A percentile compares a stretch with the other conserved stretches of the same genome.
Conservation (phyloP, 2,329 filamentous ascomycete genomes). For the Neonectria punicea region DNA sequence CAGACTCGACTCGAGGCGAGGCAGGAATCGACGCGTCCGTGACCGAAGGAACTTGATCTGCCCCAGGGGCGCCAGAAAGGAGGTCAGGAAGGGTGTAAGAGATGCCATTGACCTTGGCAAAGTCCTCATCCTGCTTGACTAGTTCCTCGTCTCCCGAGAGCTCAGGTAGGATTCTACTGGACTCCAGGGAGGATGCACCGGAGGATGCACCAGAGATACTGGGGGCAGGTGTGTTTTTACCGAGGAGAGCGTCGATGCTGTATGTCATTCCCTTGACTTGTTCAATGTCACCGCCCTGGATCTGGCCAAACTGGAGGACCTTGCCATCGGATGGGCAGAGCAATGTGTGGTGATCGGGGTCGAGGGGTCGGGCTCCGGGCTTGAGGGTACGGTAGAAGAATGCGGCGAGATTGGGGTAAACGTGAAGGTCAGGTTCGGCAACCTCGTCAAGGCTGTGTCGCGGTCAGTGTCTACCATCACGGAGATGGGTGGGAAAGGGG, state of each 20-base stretch:
- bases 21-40: conserved; percentile 77
- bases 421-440: conserved; percentile 85
- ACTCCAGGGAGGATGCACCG: conserved; percentile 35
- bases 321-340: conserved; percentile 91
- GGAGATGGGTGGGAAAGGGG: neutral
- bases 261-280: conserved; percentile 99
- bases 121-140: conserved; percentile 87
- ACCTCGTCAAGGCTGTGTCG: conserved; percentile 80
- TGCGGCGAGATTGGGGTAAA: conserved; percentile 90
- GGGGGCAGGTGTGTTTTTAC: conserved; percentile 68
- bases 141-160: conserved; percentile 68
- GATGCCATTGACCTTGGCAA: conserved; percentile 93
- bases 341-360: conserved; percentile 81
- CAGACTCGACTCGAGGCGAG: conserved; percentile 78
- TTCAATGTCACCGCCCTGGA: conserved; percentile 93
- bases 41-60: conserved; percentile 58
- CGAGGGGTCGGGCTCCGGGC: conserved; percentile 85
- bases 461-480: conserved; percentile 37
- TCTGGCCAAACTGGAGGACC: conserved; percentile 90
- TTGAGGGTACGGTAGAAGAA: conserved; percentile 98
- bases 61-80: conserved; percentile 74
- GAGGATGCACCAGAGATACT: conserved; percentile 59
- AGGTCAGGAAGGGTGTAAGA: conserved; percentile 91
- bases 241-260: conserved; percentile 90
- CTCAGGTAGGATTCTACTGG: conserved; percentile 40